Conservation (phyloP, 2,329 filamentous ascomycete genomes). For the Mollisia scopiformis region DNA sequence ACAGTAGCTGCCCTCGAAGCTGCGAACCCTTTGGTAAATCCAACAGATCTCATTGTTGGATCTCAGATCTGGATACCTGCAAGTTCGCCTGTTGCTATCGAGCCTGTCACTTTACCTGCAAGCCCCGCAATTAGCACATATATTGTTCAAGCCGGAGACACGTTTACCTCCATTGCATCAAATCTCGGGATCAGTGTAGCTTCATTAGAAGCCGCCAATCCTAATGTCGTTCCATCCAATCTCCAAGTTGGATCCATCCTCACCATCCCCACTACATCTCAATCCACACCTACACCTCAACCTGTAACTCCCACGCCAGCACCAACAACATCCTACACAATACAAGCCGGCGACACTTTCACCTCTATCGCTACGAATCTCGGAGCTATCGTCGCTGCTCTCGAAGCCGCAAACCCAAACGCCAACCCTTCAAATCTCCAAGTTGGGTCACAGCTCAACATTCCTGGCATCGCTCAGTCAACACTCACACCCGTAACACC, state of each 20-base stretch:
- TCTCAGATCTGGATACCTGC: not conserved
- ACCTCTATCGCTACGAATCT: conserved; percentile 8
- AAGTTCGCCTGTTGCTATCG: too few relatives aligned
- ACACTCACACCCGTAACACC: not conserved
- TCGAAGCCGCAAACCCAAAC: conserved; percentile 9
- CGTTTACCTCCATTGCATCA: conserved; percentile 9
- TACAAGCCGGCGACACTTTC: conserved; percentile 15
- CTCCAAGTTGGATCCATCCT: conserved; percentile 15
- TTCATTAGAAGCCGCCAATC: conserved; percentile 9
- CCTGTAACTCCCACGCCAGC: not conserved
- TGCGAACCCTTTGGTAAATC: conserved; percentile 5
- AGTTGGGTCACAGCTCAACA: conserved; percentile 16
- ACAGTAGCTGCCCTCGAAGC: not conserved
- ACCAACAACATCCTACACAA: conserved; percentile 2
- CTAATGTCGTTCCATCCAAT: not conserved
- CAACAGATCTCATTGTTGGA: conserved; percentile 9
- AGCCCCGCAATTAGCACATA: too few relatives aligned
- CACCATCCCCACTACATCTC: conserved; percentile 10
- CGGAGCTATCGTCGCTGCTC: not conserved
- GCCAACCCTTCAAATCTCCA: conserved; percentile 7
- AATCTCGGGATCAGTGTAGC: not conserved
- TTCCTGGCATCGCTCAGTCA: conserved; percentile 3
- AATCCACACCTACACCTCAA: not conserved
- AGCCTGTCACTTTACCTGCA: too few relatives aligned
- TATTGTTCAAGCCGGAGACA: conserved; percentile 13